Base-by-base conservation (phyloP, 129 eudicot genomes). In the Rutidosis leptorrhynchoides region DNA sequence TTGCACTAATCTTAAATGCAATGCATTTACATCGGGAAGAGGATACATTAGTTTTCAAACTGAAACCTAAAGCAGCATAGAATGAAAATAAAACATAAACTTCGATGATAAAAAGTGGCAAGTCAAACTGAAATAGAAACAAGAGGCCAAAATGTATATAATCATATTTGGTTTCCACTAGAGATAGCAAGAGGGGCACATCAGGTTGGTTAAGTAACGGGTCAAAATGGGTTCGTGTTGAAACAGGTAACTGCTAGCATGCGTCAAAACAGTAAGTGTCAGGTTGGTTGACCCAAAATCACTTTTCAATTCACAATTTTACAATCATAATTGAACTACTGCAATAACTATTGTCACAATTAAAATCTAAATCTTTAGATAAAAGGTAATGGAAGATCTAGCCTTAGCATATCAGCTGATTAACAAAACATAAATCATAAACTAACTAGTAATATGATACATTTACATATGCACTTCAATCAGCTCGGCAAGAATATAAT, bases 31-130 rank as follows among this genome's bases (percentile, higher is more conserved):
- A 7, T 70, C 2, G n/a, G 22, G 23, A 59, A 46, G 23, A 70
- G n/a, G 64, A 54, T 33, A 51, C 30, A 51, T 51, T 62, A 19
- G 40, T 9, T 49, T 60, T 66, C 23, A 30, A 27, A 60, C 16
- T 24, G 72, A 7, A 52, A 59, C 23, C 55, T 27, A 63, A 57
- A 24, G 27, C 52, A 16, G 27, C 66, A 66, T 12, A 30, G 46
- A 56, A 54, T n/a, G 40, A 65, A 52, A 33, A 17, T 3, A 21
- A 23, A 14, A 27, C 0, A 0, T 2, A 37, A 37, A 37, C 15
- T 37, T 37, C 2, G 11, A 37, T 37, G 11, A 3, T 9, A 37
- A 33, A 10, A 37, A 37, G 45, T 37, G 45, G 16, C 1, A 11
- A 37, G 45, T 37, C 15, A 37, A 37, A 37, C 3, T 37, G 45